Evolutionary conservation across 2,329 filamentous ascomycete genomes (phyloP), one percentile per base, ranked within the genome.

Genomic region (Xylaria sp.): DNA sequence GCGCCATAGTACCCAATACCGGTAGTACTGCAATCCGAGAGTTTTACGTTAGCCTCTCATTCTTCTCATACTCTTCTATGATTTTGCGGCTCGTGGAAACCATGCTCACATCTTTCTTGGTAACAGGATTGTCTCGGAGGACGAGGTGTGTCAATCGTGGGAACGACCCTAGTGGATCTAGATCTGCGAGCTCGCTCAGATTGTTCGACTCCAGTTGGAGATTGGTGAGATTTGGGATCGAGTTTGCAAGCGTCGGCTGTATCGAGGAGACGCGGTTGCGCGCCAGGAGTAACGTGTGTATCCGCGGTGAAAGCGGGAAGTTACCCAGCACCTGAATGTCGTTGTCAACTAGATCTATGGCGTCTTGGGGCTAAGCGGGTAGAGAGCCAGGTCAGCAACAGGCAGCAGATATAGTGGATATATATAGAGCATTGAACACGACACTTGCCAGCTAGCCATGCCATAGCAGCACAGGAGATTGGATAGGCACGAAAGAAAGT

Each of bases 281-380:
- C 63, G 94, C 94, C 64, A 97, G 89, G 57, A 99, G 90, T 51
- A 99, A 88, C 23, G 94, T 97, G 75, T 90, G 92, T 76, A 98
- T 86, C 75, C 96, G 92, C 55, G 94, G 94, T 65, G 92, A 95
- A 60, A 97, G 89, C 3, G 96, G 96, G 80, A 99, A 97, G 84
- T 98, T 98, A 73, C 91, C 91, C 72, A 99, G 88, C 59, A 91
- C 86, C 75, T 93, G 90, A 78, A 99, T 95, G 82, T 98, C 94
- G 82, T 99, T 99, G 86, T 99, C 96, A 82, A 96, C 98, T 78
- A 99, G 91, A 84, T 99, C 96, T 86, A 99, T 97, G 74, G 93
- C 91, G 85, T 98, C 96, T 88, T 97, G 94, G 76, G 94, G 93
- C 93, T 97, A 77, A n/a, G 13, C 7, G 18, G 20, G 12, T 1